Conservation (phyloP, 208 protist species). For the Leishmania aethiopica region DNA sequence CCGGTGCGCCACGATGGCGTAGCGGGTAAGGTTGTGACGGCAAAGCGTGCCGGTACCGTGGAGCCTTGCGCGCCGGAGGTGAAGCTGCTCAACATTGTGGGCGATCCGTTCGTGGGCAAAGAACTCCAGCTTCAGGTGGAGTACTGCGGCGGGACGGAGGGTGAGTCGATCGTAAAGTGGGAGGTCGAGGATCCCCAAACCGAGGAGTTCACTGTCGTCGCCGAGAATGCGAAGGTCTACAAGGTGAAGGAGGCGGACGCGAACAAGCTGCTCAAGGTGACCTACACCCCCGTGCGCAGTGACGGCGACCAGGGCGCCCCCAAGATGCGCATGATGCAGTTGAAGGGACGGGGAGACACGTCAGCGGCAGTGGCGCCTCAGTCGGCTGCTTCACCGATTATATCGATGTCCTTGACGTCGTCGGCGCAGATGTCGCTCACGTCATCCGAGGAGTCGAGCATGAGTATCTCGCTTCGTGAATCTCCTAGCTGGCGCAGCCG, state of each 20-base stretch:
- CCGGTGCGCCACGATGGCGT: slow-evolving; percentile 86
- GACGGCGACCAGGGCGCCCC: slow-evolving; percentile 75
- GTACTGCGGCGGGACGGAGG: slow-evolving; percentile 78
- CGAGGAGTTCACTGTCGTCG: slow-evolving; percentile 56
- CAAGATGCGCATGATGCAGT: slow-evolving; percentile 61
- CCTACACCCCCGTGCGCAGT: slow-evolving; percentile 84
- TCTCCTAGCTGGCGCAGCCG: slow-evolving; percentile 4
- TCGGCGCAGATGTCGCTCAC: not conserved
- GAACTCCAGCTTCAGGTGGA: slow-evolving; percentile 69
- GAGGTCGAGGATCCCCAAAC: slow-evolving; percentile 70
- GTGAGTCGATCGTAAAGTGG: slow-evolving; percentile 73
- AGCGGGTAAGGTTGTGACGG: slow-evolving; percentile 59
- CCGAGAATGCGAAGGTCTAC: slow-evolving; percentile 54
- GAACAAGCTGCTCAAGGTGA: slow-evolving; percentile 79
- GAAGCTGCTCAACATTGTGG: slow-evolving; percentile 69
- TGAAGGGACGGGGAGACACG: slow-evolving; percentile 16
- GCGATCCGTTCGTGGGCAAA: slow-evolving; percentile 59
- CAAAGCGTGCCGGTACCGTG: slow-evolving; percentile 49
- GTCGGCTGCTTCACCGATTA: slow-evolving; percentile 9
- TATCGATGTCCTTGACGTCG: not conserved
- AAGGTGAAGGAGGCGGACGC: slow-evolving; percentile 60
- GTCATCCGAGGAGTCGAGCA: not conserved
- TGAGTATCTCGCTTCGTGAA: slow-evolving; percentile 4
- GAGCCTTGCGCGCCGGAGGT: slow-evolving; percentile 59
- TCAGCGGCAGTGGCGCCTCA: slow-evolving; percentile 13